A percentile compares a stretch with the other conserved stretches of the same genome.
These are phyloP conservation scores for Cryptosporidium sp. DNA, from an alignment of 169 alveolate species.

Conservation along the genomic window DNA sequence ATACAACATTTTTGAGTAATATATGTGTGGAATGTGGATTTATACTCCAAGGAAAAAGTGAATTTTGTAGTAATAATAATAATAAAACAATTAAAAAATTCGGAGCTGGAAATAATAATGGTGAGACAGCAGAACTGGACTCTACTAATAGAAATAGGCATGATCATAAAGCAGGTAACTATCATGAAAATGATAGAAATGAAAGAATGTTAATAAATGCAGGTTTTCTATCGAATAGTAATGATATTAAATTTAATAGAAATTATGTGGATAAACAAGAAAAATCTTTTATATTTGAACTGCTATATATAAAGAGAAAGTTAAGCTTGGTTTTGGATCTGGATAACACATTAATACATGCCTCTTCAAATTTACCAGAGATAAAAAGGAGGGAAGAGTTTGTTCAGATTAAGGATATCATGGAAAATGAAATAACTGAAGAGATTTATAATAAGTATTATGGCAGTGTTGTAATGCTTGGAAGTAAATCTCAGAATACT, in stretches of 20 bases:
- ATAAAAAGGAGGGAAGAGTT: neutral
- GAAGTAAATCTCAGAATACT: neutral
- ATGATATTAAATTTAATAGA: conserved; percentile 36
- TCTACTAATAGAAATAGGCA: neutral
- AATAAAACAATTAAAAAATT: neutral
- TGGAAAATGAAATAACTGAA: conserved; percentile 38
- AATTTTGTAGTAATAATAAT: neutral
- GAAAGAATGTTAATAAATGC: conserved; percentile 42
- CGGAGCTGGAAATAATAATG: neutral
- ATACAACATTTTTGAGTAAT: conserved; percentile 40
- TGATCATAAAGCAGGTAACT: neutral
- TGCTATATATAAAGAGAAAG: conserved; percentile 76
- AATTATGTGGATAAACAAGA: conserved; percentile 45
- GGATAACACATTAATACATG: conserved; percentile 86
- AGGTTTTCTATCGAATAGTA: conserved; percentile 50
- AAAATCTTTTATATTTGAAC: conserved; percentile 42
- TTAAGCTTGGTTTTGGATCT: conserved; percentile 85
- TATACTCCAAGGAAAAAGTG: neutral
- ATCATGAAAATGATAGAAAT: neutral
- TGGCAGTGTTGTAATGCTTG: conserved; percentile 54
- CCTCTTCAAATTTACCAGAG: conserved; percentile 79
- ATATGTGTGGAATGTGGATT: conserved; percentile 69
- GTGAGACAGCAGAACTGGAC: neutral
- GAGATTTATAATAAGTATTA: conserved; percentile 19
- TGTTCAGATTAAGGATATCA: neutral